Base-by-base conservation (phyloP, 805 yeast genomes). In the Teunomyces lycoperdinae region DNA sequence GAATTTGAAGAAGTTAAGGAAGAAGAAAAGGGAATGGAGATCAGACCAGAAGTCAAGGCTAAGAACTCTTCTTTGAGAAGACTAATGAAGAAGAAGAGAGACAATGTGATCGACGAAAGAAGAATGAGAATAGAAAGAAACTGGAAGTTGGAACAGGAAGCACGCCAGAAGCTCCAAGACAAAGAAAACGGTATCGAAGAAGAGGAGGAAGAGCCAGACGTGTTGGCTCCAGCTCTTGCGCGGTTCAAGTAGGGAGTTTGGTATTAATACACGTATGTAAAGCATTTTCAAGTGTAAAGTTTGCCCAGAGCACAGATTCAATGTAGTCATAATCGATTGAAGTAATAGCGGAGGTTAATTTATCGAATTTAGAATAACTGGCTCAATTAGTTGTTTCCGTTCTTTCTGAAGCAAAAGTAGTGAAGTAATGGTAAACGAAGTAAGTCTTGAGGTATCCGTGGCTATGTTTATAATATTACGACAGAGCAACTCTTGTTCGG, bases 41-140 rank as follows among this genome's bases (percentile, higher is more conserved):
- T 86, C 11, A 80, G 79, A 53, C 87, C 96, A 2, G 83, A 83
- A 28, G 83, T 83, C 33, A 83, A 81, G 61, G 87, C 89, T 42
- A 87, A 87, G 67, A 89, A 90, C 68, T 89, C 97, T 7, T 84
- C 90, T 1, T 70, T 92, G 50, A 84, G 96, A 63, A 79, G 84
- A 46, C 83, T 84, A 63, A 70, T 87, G 67, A 83, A 96, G 64
- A 91, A 88, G 78, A 87, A 85, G 77, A 83, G 84, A 47, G 83
- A 80, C 63, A 90, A 90, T 61, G 91, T 90, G 40, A 81, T 91
- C 51, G 96, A 89, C 64, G 89, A 89, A 65, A 83, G 97, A 59
- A 85, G 84, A 57, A 60, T 85, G 63, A 81, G 95, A 54, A 75
- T 88, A 9, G 91, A 91, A 62, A 79, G 78, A 47, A 87, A 87